A percentile compares a stretch with the other conserved stretches of the same genome.
Conservation (phyloP, 2,329 filamentous ascomycete species). For the Cryphonectria nitschkei region DNA sequence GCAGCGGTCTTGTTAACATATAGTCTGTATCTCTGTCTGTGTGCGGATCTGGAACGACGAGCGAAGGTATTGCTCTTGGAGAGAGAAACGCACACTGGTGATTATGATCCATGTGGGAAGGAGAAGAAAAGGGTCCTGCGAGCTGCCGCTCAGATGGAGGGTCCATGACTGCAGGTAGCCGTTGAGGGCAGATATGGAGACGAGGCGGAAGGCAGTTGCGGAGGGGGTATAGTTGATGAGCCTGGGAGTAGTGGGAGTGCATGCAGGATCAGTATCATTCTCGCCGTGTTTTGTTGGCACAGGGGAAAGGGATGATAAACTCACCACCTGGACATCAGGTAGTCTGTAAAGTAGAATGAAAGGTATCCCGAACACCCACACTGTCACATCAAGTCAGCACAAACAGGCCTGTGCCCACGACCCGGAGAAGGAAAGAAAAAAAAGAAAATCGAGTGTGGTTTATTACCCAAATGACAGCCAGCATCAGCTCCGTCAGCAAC, state of each 20-base stretch:
- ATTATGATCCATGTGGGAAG: conserved; percentile 80
- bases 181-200: conserved; percentile 75
- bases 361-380: conserved; percentile 73
- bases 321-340: conserved; percentile 81
- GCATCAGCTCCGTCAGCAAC: conserved; percentile 67
- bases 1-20: not conserved
- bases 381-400: not conserved
- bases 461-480: conserved; percentile 70
- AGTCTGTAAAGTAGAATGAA: conserved; percentile 83
- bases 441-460: not conserved
- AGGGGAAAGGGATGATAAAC: conserved; percentile 32
- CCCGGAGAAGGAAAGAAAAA: not conserved
- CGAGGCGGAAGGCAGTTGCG: conserved; percentile 78
- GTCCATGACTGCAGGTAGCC: conserved; percentile 75
- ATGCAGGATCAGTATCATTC: conserved; percentile 18
- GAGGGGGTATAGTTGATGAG: conserved; percentile 82
- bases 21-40: not conserved
- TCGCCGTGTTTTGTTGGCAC: not conserved
- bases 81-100: conserved; percentile 60
- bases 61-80: not conserved
- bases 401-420: not conserved
- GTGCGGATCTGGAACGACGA: no score
- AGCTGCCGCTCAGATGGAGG: conserved; percentile 70
- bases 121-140: conserved; percentile 70
- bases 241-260: conserved; percentile 48